These are phyloP conservation scores for Penicillium parvum DNA, from an alignment of 495 filamentous ascomycete genomes.

Conservation along the genomic window DNA sequence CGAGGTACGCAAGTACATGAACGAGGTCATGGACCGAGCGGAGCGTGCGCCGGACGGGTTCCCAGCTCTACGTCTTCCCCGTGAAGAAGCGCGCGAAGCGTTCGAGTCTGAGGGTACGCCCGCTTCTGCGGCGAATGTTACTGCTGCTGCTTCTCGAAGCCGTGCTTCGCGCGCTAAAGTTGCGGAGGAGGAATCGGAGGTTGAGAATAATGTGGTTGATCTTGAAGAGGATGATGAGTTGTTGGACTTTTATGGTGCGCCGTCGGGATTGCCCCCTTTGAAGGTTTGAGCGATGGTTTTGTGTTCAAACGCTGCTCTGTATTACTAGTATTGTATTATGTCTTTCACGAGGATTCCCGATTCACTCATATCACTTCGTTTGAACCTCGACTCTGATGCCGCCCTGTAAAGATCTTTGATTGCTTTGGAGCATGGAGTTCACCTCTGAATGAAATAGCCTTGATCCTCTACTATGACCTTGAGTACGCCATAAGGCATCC, in stretches of 20 bases:
- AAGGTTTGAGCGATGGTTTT: too few species aligned
- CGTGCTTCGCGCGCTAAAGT: conserved; percentile 25
- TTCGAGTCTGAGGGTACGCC: conserved; percentile 30
- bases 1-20: conserved; percentile 78
- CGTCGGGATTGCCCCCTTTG: conserved; percentile 33
- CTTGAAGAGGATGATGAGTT: conserved; percentile 40
- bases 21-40: conserved; percentile 71
- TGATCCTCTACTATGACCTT: too few species aligned
- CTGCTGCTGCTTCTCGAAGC: conserved; percentile 21
- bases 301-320: too few species aligned
- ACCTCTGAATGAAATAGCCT: too few species aligned
- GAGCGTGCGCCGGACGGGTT: conserved; percentile 66
- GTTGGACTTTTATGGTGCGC: conserved; percentile 41
- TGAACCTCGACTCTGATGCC: too few species aligned
- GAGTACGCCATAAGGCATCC: too few species aligned
- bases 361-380: too few species aligned
- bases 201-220: conserved; percentile 23
- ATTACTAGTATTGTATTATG: too few species aligned
- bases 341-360: too few species aligned
- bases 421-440: too few species aligned
- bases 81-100: conserved; percentile 31
- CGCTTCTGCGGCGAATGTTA: conserved; percentile 5
- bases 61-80: conserved; percentile 61
- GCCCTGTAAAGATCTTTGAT: too few species aligned
- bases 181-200: conserved; percentile 36